Evolutionary conservation across 208 protist species (phyloP).

Genomic region (Acanthamoeba sp.): DNA sequence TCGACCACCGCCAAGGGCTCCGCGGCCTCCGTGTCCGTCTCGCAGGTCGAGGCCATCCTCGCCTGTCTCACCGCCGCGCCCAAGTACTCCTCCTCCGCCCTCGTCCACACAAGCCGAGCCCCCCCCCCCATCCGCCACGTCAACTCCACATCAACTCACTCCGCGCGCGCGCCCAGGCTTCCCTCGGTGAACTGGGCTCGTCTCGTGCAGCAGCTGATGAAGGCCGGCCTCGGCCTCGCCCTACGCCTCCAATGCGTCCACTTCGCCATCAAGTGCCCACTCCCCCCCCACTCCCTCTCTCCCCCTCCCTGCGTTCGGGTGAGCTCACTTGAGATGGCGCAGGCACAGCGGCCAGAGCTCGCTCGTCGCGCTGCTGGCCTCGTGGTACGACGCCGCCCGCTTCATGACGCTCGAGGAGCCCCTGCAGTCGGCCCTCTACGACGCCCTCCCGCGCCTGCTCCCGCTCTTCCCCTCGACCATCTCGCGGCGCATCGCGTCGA

Average conservation of each 20-base stretch:
- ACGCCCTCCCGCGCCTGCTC: constrained; percentile 33
- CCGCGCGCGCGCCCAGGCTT: no score
- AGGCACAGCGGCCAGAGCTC: constrained; percentile 34
- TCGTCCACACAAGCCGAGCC: neutral
- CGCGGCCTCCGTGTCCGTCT: neutral
- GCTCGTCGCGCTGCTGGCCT: constrained; percentile 25
- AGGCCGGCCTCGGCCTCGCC: neutral
- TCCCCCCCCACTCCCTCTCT: neutral
- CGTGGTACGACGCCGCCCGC: constrained; percentile 53
- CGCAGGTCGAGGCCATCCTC: constrained; percentile 48
- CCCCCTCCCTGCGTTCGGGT: no score
- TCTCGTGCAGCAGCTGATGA: constrained; percentile 67
- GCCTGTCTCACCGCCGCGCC: constrained; percentile 26
- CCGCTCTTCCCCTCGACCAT: constrained; percentile 30
- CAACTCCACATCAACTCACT: no score
- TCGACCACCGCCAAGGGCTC: neutral
- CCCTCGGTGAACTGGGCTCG: constrained; percentile 57
- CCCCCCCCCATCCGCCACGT: neutral
- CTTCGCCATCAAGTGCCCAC: constrained; percentile 56
- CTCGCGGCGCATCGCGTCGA: neutral
- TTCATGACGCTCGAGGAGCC: constrained; percentile 28
- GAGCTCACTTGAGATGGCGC: no score
- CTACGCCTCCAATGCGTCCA: constrained; percentile 15
- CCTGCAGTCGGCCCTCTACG: constrained; percentile 47
- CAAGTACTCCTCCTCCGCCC: neutral